Evolutionary conservation across 2,329 filamentous ascomycete species (phyloP), one percentile per base, ranked within the genome.

Genomic region (Neonectria punicea): DNA sequence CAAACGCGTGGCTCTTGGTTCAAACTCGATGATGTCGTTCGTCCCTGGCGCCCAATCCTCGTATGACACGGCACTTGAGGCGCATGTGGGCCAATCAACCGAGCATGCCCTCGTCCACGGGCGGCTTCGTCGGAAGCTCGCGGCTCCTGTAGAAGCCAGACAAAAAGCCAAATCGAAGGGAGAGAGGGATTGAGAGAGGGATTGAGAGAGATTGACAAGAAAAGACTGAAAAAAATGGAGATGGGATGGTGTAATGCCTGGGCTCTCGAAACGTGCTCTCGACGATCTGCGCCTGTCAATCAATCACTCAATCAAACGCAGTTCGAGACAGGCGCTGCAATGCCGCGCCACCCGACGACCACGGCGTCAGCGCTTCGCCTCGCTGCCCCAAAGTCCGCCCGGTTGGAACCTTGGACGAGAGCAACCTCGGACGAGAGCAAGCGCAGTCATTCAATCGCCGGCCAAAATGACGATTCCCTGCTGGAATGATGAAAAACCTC

Each of bases 1-100:
- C 53, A n/a, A 20, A 57, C 61, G 51, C 53, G 64, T 72, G 63
- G 54, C 61, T 58, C 44, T 25, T 34, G 53, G 44, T 47, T 57
- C 51, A 58, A 58, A 39, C 43, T 66, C 13, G 36, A 50, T 57
- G 58, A 66, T 62, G 64, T 61, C 66, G 54, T 65, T 67, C 50
- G 58, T 47, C 61, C 36, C 56, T 59, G 60, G 53, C 57, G 18
- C 11, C 65, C 68, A 73, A 68, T 71, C 54, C 66, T 70, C 55
- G 67, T 65, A 61, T 61, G 69, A 73, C 71, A 72, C 64, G 70
- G 68, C 66, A 70, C 50, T 70, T 67, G 47, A 53, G 61, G 60
- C 59, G 58, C 36, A 49, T 63, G 46, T 68, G 47, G 65, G 20
- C 71, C 71, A 73, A 72, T 73, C 58, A 72, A 55, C 28, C 36